Evolutionary conservation across 495 filamentous ascomycete species (phyloP).

Genomic region (Amniculicola lignicola): DNA sequence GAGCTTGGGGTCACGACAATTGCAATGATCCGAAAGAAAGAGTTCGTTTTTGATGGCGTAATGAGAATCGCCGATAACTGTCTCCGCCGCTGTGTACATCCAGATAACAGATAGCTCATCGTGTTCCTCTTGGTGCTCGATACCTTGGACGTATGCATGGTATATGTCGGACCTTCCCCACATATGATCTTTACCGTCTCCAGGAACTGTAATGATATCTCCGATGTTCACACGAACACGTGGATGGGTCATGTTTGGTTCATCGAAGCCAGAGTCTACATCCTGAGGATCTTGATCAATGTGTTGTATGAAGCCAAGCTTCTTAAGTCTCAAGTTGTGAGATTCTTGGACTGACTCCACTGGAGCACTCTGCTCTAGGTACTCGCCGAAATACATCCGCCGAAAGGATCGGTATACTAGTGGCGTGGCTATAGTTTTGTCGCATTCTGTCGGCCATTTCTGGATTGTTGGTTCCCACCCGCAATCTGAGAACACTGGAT

Average conservation of each 20-base stretch:
- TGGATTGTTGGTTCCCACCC: constrained; percentile 27
- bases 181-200: too few relatives aligned
- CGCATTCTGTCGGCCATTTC: constrained; percentile 16
- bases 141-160: constrained; percentile 65
- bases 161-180: too few relatives aligned
- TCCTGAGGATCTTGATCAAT: neutral
- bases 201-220: constrained; percentile 51
- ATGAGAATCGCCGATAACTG: constrained; percentile 57
- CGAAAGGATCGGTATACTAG: constrained; percentile 63
- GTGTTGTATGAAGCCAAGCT: constrained; percentile 10
- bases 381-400: constrained; percentile 56
- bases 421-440: constrained; percentile 63
- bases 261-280: too few relatives aligned
- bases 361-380: constrained; percentile 35
- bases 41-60: constrained; percentile 70
- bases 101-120: constrained; percentile 61
- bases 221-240: constrained; percentile 45
- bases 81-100: constrained; percentile 68
- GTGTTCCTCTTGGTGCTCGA: constrained; percentile 36
- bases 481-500: constrained; percentile 51
- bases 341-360: neutral
- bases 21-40: constrained; percentile 75
- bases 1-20: constrained; percentile 54
- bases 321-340: constrained; percentile 1
- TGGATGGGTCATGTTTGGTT: constrained; percentile 7